phyloP scores from a whole-genome alignment of 1,139 yeast species.

The Ogataea hybrid region DNA sequence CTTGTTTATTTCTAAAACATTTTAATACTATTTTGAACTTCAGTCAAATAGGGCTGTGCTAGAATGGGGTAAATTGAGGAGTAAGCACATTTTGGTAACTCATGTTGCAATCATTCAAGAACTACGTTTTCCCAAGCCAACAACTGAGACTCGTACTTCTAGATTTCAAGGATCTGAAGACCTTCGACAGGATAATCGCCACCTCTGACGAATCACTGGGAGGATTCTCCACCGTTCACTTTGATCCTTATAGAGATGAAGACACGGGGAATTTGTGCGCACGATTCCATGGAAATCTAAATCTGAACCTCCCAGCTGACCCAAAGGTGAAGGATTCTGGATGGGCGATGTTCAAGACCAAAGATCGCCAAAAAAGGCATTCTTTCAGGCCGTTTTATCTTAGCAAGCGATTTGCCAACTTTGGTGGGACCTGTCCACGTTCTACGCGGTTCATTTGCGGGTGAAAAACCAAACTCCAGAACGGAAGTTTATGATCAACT shows the following conservation, averaged over 20 bases:
- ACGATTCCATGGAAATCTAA: constrained; percentile 68
- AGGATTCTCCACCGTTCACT: constrained; percentile 68
- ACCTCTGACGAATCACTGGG: constrained; percentile 75
- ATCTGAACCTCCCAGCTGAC: constrained; percentile 65
- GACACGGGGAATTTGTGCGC: constrained; percentile 38
- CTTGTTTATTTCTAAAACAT: not conserved
- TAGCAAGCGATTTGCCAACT: constrained; percentile 31
- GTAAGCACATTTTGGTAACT: not conserved
- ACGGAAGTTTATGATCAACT: constrained; percentile 67
- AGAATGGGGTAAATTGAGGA: constrained; percentile 6
- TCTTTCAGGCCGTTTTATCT: constrained; percentile 45
- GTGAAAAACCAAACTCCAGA: constrained; percentile 48
- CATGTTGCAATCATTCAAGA: constrained; percentile 3
- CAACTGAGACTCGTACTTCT: constrained; percentile 39
- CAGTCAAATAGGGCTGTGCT: constrained; percentile 1
- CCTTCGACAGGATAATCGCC: constrained; percentile 48
- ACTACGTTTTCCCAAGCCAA: constrained; percentile 10
- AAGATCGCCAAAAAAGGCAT: constrained; percentile 44
- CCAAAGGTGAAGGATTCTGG: constrained; percentile 61
- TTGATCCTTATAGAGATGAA: constrained; percentile 34
- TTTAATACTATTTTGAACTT: not conserved
- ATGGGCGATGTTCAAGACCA: constrained; percentile 84
- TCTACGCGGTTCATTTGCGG: constrained; percentile 50
- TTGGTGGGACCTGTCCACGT: constrained; percentile 36
- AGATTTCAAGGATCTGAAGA: constrained; percentile 52